Evolutionary conservation across 176 grass and related monocot species (phyloP), one percentile per base, ranked within the genome.

Genomic region (Lolium multiflorum): DNA sequence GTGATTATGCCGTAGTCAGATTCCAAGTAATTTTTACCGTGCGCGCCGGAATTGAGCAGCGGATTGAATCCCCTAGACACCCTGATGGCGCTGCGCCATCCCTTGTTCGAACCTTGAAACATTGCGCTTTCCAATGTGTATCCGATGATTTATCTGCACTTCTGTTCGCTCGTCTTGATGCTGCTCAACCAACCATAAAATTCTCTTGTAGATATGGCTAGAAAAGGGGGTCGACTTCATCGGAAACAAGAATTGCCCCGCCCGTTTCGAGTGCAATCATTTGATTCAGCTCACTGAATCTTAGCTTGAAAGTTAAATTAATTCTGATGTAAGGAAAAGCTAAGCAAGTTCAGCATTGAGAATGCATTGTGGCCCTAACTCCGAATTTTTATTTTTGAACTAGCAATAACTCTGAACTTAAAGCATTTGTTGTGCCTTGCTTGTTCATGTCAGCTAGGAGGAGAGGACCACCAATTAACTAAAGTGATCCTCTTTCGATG

Each of bases 401-500:
- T n/a, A n/a, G n/a, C n/a, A n/a, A n/a, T n/a, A n/a, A n/a, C 1
- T 67, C n/a, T 49, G 17, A 65, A 76, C 6, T 39, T 39, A 4
- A 39, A 39, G 38, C 38, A 39, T 39, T 39, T 39, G 38, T 39
- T 39, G 38, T 39, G 38, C 38, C 38, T 39, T 39, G 38, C 38
- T 41, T 41, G 61, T 89, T 82, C 71, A 26, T 77, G 52, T 31
- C 43, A 44, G 9, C 21, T n/a, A 62, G 78, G 57, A 71, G 55
- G 84, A 10, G 48, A 60, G 7, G 76, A 60, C 49, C 14, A 26
- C 85, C n/a, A 79, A 76, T 51, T 87, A 87, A 74, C n/a, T 49
- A 68, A 83, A 60, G 0, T 79, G 83, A 35, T 18, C 39, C 5
- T 16, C 68, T 87, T 49, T 67, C 24, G 18, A 75, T 79, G 39